Base-by-base conservation (phyloP, 495 filamentous ascomycete genomes). In the Penicillium goetzii region DNA sequence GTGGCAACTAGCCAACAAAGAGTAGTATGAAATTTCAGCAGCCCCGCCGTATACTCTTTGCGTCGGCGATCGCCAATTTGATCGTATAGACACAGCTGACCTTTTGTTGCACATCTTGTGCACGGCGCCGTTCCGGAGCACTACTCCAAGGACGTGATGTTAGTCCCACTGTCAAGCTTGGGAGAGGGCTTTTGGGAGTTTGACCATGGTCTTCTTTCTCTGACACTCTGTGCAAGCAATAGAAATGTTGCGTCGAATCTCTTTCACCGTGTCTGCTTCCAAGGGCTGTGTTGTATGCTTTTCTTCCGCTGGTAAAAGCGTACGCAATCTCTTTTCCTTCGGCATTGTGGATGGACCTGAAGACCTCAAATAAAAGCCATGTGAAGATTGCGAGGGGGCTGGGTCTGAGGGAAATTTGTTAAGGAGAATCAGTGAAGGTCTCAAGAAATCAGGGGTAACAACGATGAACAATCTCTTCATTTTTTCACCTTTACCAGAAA, bases 11-110 rank as follows among this genome's bases (percentile, higher is more conserved):
- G 19, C 58, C 45, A 58, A 36, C 53, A 30, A 15, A 65, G 45
- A 56, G 58, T 59, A 38, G 34, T 47, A 61, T 55, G 43, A 45
- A 58, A 61, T 25, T 57, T 65, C 40, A 61, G 47, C 45, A 65
- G 40, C 41, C 50, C 52, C 41, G 58, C 58, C 17, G 62, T 65
- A 58, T 63, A 43, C 34, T 56, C 61, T 28, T 63, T 63, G 26
- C 61, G 61, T 58, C 58, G 51, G 15, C 53, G 57, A 43, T 65
- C 52, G 58, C 58, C 4, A 33, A 7, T 33, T 52, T 12, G 61
- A 33, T 63, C 54, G 19, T 58, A 58, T 0, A 58, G 8, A 45
- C 61, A 63, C 47, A 32, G 43, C 34, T 52, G 55, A 26, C 8
- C 25, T 53, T 51, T 56, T 17, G 61, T 58, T 25, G 21, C 47